Conservation (phyloP, 2,329 filamentous ascomycete genomes). For the Calonectria multiphialidica region DNA sequence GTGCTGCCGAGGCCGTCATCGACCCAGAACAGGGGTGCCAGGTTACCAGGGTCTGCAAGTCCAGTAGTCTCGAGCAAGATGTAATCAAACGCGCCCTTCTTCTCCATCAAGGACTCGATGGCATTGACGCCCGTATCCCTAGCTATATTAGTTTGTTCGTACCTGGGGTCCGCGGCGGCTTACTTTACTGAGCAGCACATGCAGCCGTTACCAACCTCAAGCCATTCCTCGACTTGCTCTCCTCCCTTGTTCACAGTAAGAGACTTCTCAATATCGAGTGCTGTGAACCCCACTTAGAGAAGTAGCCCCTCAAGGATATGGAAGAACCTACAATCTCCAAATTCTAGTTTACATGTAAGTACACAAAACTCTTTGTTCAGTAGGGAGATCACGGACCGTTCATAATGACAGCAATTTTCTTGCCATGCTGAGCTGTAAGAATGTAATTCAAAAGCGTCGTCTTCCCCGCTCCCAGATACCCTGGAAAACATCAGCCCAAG, state of each 20-base stretch:
- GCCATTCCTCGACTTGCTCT: conserved; percentile 90
- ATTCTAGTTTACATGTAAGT: conserved; percentile 66
- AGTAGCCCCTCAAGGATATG: neutral
- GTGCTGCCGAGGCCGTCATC: conserved; percentile 95
- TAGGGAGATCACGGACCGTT: conserved; percentile 69
- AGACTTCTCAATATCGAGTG: conserved; percentile 95
- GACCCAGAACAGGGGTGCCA: conserved; percentile 97
- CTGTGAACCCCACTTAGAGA: conserved; percentile 56
- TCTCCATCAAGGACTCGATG: conserved; percentile 95
- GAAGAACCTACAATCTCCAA: conserved; percentile 77
- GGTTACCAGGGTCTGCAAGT: conserved; percentile 93
- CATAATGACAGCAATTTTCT: conserved; percentile 97
- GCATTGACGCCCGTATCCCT: conserved; percentile 94
- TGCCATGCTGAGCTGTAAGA: conserved; percentile 92
- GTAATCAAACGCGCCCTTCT: conserved; percentile 94
- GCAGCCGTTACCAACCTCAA: conserved; percentile 95
- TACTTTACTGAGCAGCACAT: conserved; percentile 98
- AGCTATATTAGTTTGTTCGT: conserved; percentile 36
- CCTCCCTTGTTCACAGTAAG: conserved; percentile 89
- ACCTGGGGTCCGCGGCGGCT: conserved; percentile 17
- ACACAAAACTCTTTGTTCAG: neutral
- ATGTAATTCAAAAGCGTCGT: conserved; percentile 97
- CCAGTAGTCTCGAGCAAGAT: conserved; percentile 97
- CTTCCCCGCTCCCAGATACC: conserved; percentile 95
- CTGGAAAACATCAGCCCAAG: conserved; percentile 56